Evolutionary conservation across 2,329 filamentous ascomycete genomes (phyloP), one percentile per base, ranked within the genome.

Genomic region (Ceratocystis huliohia): DNA sequence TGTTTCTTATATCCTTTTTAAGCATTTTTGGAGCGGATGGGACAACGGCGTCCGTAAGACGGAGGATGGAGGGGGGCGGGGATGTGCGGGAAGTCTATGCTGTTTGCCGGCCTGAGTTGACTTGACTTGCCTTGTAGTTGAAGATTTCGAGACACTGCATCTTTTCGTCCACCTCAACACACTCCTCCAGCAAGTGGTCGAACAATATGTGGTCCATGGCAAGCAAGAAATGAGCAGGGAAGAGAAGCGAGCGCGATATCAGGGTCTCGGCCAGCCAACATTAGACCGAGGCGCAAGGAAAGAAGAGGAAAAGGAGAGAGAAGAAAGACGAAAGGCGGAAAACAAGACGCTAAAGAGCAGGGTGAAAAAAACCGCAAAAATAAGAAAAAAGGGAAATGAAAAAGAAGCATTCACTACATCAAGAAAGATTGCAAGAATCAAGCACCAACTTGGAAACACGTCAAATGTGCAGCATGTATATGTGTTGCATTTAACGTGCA

Each of bases 91-190:
- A 50, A 10, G n/a, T 41, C n/a, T 10, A 25, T 20, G 48, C 20
- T 5, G 22, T 4, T 22, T 10, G 7, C 48, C 48, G 48, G 48
- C 7, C 37, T 50, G 20, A 41, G 13, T 41, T 15, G 8, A 15
- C 37, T 22, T 50, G 59, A 67, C 65, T 61, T 37, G 64, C 66
- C 63, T 65, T 63, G 70, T 83, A 85, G 70, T 84, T 85, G 70
- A 83, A 78, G 46, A 84, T 81, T 72, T 85, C 81, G 28, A 85
- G 69, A 72, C 83, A 85, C 69, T 75, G 78, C 20, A 82, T 84
- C 65, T 74, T 74, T 73, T 85, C 83, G 2, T 73, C 68, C 61
- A 84, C 80, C 41, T 76, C 75, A 25, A 74, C 76, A 71, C 81
- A 84, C 59, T 77, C 73, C 8, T 75, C 71, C 67, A 85, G 76